phyloP scores from a whole-genome alignment of 1,284 basidiomycete species.

The Irpex rosettiformis region DNA sequence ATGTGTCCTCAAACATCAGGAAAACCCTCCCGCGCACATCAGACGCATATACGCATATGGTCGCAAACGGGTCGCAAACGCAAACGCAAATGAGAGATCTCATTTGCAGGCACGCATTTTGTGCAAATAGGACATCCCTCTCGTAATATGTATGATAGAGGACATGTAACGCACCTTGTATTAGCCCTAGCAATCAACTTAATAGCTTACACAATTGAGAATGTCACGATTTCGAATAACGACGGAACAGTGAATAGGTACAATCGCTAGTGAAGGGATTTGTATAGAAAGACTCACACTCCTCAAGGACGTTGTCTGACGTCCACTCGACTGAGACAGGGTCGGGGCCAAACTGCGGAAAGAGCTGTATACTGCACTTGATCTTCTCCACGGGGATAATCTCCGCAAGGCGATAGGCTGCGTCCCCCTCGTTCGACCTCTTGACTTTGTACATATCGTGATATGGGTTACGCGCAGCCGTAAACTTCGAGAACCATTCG shows the following conservation, averaged over 20 bases:
- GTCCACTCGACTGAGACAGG: background rate
- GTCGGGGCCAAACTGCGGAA: background rate
- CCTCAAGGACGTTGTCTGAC: background rate
- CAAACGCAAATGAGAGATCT: background rate
- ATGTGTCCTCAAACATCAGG: too few relatives aligned
- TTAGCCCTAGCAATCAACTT: background rate
- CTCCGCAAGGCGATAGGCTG: background rate
- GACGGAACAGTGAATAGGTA: background rate
- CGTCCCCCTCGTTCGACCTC: background rate
- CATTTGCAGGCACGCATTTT: background rate
- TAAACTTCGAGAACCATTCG: conserved; percentile 25
- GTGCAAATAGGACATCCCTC: too few relatives aligned
- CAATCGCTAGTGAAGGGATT: background rate
- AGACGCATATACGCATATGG: background rate
- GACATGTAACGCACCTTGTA: background rate
- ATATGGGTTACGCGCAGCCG: conserved; percentile 13
- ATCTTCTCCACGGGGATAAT: background rate
- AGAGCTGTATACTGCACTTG: background rate
- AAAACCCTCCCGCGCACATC: background rate
- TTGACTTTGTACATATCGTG: conserved; percentile 22
- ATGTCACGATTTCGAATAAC: background rate
- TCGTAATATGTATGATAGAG: background rate
- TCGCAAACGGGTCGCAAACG: background rate
- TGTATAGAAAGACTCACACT: background rate
- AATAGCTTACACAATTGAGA: background rate